Evolutionary conservation across 2,329 filamentous ascomycete genomes (phyloP), one percentile per base, ranked within the genome.

Genomic region (Pseudopyrenochaeta lycopersici): DNA sequence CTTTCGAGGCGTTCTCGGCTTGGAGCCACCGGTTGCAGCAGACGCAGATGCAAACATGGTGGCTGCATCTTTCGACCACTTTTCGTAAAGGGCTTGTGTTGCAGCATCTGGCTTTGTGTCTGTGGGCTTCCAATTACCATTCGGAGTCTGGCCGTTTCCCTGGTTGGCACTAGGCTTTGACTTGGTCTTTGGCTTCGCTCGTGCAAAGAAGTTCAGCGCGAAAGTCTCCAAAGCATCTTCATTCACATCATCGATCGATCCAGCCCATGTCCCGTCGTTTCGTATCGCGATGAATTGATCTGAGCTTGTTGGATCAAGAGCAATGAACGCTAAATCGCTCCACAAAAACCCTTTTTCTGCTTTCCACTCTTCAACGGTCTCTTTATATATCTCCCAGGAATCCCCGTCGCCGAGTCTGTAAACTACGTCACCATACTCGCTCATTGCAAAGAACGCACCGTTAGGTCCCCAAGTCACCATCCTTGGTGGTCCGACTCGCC

Each of bases 241-340:
- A 33, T 71, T 72, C 17, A 54, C 52, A 21, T 74, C 73, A 36
- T 73, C 71, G 7, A 74, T 74, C 0, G 68, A 69, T 0, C 72
- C 73, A 4, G 71, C 68, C 73, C 73, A 76, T 4, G 70, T 73
- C 1, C 72, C 65, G 32, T 74, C 70, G 12, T 65, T 62, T 7
- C 71, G 63, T 17, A 76, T 67, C 0, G 70, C 72, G 18, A 76
- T 58, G 51, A 76, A 76, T 47, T 75, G 72, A 31, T 75, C 71
- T 1, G 62, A 33, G 4, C 52, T 63, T 3, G 62, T 62, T 3
- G 71, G 54, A 45, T 75, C 71, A 11, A 76, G 61, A 1, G 68
- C 52, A 2, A 75, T 66, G 40, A 69, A 75, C 2, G 66, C 58
- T 6, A 76, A 46, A 9, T 70, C 61, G 41, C 49, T 68, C 71